Evolutionary conservation across 2,329 filamentous ascomycete species (phyloP), one percentile per base, ranked within the genome.

Genomic region (Ophiostoma ulmi): DNA sequence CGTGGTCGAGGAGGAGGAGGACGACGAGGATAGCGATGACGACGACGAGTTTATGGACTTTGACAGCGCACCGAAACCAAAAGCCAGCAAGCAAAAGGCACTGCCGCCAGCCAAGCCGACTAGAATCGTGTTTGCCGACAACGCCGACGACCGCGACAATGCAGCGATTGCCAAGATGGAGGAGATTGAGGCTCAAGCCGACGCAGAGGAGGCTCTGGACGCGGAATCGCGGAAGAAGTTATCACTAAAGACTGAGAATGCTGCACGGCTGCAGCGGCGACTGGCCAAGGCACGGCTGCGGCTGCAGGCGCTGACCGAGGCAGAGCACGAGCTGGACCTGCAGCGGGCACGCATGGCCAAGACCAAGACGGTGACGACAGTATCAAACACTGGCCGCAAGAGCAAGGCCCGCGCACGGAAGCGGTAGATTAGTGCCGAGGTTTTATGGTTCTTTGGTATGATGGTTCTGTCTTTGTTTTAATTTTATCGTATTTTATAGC

Each of bases 291-390:
- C 58, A 35, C 58, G 58, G 26, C 58, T 35, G 58, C 58, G 58
- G 58, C 26, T 63, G 26, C 58, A 63, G 58, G 58, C 58, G 58
- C 58, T 63, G 58, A 63, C 83, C n/a, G 80, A 83, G 31, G 85
- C 87, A 35, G 88, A 90, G 78, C 79, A 81, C 55, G 80, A 84
- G 74, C 80, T 90, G 36, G 87, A 87, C 73, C 72, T 87, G 70
- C 86, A 89, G 78, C 81, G 84, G 72, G 85, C 86, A 22, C 86
- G 84, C 77, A 90, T 89, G 87, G 86, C 86, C 48, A 90, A 90
- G 81, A 88, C 87, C 74, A 81, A 85, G 10, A 89, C 87, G 1
- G 83, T 85, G 6, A 86, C 86, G 52, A 86, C 86, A 17, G 76
- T 82, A n/a, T 88, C 85, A 38, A 87, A 87, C 77, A 81, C 81